Percentiles rank a stretch among this genome's conserved stretches.
Evolutionary conservation across 106 monocot species (phyloP).

Genomic region (Hemerocallis citrina): DNA sequence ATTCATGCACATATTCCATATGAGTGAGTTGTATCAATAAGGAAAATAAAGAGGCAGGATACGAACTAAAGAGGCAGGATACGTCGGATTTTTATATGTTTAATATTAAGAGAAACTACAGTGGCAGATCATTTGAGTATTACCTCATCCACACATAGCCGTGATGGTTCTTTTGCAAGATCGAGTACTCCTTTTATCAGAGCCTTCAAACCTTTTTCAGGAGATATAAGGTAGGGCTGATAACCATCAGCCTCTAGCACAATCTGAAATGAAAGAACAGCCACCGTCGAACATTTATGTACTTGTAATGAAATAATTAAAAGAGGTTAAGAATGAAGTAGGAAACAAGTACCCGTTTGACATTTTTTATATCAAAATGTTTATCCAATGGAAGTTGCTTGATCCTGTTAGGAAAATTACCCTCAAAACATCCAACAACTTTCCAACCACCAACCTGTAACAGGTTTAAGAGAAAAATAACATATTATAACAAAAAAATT

Average conservation of each 20-base stretch:
- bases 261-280: conserved; percentile 33
- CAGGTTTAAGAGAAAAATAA: background rate
- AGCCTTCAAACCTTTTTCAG: conserved; percentile 72
- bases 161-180: conserved; percentile 78
- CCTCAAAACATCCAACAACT: conserved; percentile 89
- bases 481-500: conserved; percentile 2
- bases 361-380: conserved; percentile 94
- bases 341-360: conserved; percentile 59
- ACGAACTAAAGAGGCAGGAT: too few species aligned
- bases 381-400: conserved; percentile 88
- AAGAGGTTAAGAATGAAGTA: background rate
- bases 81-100: too few species aligned
- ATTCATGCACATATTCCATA: too few species aligned
- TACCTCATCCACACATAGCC: conserved; percentile 90
- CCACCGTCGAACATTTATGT: background rate
- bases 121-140: too few species aligned
- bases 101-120: too few species aligned
- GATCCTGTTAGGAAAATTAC: conserved; percentile 86
- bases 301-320: background rate
- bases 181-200: conserved; percentile 63
- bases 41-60: too few species aligned
- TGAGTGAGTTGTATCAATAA: too few species aligned
- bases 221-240: conserved; percentile 91
- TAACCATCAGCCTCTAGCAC: conserved; percentile 96
- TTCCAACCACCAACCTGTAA: conserved; percentile 80